These are phyloP conservation scores for Trametes maxima DNA, from an alignment of 768 basidiomycete species.

Conservation along the genomic window DNA sequence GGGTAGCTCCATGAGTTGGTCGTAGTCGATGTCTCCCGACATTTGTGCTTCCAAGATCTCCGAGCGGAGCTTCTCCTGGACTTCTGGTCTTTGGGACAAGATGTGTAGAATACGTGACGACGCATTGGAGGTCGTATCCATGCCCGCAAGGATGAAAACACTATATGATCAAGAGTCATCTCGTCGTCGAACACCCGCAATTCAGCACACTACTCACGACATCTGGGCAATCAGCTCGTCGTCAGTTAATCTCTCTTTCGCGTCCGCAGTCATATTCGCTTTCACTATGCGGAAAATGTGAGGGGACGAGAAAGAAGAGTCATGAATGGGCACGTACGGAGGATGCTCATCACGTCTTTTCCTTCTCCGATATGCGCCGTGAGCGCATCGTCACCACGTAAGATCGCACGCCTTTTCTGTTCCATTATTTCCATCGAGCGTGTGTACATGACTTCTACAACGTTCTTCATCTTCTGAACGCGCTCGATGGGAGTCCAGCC, in stretches of 20 bases:
- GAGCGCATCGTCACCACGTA: slow-evolving; percentile 20
- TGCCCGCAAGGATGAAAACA: slow-evolving; percentile 13
- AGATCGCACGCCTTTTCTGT: slow-evolving; percentile 20
- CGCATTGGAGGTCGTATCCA: slow-evolving; percentile 22
- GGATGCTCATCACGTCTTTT: slow-evolving; percentile 32
- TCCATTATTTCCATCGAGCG: slow-evolving; percentile 32
- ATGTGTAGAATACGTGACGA: slow-evolving; percentile 5
- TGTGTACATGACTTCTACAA: slow-evolving; percentile 6
- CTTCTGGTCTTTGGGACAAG: slow-evolving; percentile 11
- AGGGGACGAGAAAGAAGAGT: not conserved
- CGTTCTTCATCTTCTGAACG: not conserved
- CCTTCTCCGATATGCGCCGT: slow-evolving; percentile 25
- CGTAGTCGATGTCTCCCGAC: slow-evolving; percentile 9
- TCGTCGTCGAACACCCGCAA: not conserved
- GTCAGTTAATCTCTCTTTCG: slow-evolving; percentile 26
- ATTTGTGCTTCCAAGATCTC: slow-evolving; percentile 12
- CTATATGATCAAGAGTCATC: not conserved
- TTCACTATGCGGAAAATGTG: slow-evolving; percentile 10
- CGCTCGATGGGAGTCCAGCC: slow-evolving; percentile 5
- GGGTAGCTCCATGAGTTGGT: slow-evolving; percentile 14
- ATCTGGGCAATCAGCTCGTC: slow-evolving; percentile 31
- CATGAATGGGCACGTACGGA: slow-evolving; percentile 22
- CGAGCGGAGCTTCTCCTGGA: slow-evolving; percentile 17
- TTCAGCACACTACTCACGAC: slow-evolving; percentile 18
- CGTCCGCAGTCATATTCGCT: slow-evolving; percentile 21